Conservation (phyloP, 345 rosid species). For the Angophora floribunda region DNA sequence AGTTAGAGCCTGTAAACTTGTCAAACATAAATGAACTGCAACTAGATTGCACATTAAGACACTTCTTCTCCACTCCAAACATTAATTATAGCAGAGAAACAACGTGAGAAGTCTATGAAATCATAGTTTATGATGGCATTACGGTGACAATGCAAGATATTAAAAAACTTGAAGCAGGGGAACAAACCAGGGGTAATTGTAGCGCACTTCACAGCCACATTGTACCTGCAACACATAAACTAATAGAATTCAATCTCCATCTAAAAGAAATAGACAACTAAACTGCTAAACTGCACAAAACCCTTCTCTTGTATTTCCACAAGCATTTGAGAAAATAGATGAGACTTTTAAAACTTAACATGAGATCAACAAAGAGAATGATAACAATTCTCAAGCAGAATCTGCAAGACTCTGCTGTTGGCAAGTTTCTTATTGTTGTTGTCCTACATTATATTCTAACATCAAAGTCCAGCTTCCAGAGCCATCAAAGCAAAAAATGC, state of each 20-base stretch:
- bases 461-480: background rate
- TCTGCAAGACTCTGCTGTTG: background rate
- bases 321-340: background rate
- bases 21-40: background rate
- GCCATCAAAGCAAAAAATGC: background rate
- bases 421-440: background rate
- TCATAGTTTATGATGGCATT: background rate
- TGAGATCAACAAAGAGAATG: background rate
- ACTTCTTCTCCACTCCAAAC: background rate
- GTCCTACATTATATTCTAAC: background rate
- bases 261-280: background rate
- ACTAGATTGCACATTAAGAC: background rate
- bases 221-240: constrained; percentile 45
- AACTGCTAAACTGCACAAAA: background rate
- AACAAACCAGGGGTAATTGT: constrained; percentile 90
- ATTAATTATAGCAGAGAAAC: background rate
- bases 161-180: background rate
- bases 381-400: background rate
- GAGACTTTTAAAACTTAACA: background rate
- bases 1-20: background rate
- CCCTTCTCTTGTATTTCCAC: background rate
- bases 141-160: background rate
- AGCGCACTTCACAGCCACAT: constrained; percentile 96
- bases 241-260: background rate
- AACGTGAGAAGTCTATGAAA: background rate